phyloP scores from a whole-genome alignment of 148 eudicot species.

The Rhododendron mucronatum region DNA sequence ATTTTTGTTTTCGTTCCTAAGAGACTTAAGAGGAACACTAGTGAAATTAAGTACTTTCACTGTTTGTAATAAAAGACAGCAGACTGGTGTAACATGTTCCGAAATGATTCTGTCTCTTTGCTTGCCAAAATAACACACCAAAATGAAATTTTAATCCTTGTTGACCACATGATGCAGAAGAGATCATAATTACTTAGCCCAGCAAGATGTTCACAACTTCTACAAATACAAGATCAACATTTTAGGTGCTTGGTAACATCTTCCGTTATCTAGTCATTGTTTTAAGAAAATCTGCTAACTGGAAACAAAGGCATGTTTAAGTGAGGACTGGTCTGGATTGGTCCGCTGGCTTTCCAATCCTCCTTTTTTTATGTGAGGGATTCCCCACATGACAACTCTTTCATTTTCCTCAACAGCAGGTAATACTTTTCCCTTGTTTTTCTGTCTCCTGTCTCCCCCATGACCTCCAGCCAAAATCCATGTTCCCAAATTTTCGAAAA shows the following conservation, averaged over 20 bases:
- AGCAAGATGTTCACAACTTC: background rate
- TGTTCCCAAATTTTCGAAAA: background rate
- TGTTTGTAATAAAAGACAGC: background rate
- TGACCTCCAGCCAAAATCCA: background rate
- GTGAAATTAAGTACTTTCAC: background rate
- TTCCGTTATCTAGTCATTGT: background rate
- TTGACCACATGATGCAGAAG: background rate
- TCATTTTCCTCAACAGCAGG: background rate
- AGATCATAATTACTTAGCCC: background rate
- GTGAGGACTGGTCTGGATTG: background rate
- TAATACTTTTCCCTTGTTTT: background rate
- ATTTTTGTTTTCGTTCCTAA: background rate
- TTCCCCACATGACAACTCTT: background rate
- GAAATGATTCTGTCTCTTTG: background rate
- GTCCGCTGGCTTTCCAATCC: background rate
- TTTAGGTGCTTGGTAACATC: background rate
- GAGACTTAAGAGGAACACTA: background rate
- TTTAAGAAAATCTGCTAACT: background rate
- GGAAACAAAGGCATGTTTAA: background rate
- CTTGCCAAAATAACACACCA: background rate
- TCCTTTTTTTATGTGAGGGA: background rate
- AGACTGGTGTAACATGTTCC: background rate
- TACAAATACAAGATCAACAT: background rate
- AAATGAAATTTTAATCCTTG: background rate
- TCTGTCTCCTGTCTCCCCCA: background rate